Evolutionary conservation across 345 rosid species (phyloP).

Genomic region (Garcia nutans): DNA sequence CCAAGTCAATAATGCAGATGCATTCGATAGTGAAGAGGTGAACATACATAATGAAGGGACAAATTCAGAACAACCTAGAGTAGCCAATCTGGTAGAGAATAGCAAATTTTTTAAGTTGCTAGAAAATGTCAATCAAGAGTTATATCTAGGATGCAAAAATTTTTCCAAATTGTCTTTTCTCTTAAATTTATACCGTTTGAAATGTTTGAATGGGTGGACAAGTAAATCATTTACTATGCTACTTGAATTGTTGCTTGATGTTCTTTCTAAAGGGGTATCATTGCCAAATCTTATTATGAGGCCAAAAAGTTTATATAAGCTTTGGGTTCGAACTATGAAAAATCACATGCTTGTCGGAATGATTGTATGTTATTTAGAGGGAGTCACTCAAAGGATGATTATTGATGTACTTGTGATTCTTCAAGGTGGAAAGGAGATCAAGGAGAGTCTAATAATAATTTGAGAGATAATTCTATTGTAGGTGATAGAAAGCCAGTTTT

Average conservation of each 20-base stretch:
- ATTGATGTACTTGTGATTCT: background rate
- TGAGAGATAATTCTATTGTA: too few species aligned
- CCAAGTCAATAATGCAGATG: background rate
- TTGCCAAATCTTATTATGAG: background rate
- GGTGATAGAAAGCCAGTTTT: too few species aligned
- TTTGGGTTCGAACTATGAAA: constrained; percentile 9
- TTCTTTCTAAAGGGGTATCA: background rate
- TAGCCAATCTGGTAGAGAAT: background rate
- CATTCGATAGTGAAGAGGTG: background rate
- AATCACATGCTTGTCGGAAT: constrained; percentile 6
- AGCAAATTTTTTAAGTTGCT: background rate
- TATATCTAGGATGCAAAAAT: background rate
- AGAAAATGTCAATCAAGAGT: background rate
- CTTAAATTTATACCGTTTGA: constrained; percentile 1
- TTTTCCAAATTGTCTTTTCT: constrained; percentile 8
- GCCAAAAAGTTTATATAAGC: background rate
- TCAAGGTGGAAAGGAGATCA: background rate
- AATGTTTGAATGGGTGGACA: background rate
- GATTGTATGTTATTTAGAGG: background rate
- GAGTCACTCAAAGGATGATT: background rate
- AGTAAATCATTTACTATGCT: constrained; percentile 5
- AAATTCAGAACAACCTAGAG: background rate
- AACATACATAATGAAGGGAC: background rate
- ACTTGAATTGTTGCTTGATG: background rate
- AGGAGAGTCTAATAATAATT: background rate